Conservation (phyloP, 2,329 filamentous ascomycete species). For the Penicillium glabrum region DNA sequence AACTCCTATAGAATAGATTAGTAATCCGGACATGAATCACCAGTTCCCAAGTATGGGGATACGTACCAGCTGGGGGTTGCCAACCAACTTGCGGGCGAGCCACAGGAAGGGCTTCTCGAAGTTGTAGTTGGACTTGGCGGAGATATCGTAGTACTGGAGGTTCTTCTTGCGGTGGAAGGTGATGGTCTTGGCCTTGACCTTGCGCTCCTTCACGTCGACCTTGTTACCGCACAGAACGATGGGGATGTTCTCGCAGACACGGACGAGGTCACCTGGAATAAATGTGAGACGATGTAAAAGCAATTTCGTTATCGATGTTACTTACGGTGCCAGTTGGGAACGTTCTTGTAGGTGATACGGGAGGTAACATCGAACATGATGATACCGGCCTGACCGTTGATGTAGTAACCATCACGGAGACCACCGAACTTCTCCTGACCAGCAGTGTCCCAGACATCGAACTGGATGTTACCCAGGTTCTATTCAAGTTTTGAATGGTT, state of each 20-base stretch:
- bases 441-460: slow-evolving; percentile 99
- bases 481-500: slow-evolving; percentile 35
- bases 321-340: slow-evolving; percentile 99
- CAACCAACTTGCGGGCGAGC: slow-evolving; percentile 97
- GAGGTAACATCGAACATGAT: slow-evolving; percentile 99
- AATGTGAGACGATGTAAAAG: not conserved
- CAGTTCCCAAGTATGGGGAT: slow-evolving; percentile 15
- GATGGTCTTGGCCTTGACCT: slow-evolving; percentile 99
- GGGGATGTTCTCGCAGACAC: slow-evolving; percentile 98
- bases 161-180: slow-evolving; percentile 99
- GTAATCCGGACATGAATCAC: slow-evolving; percentile 15
- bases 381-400: slow-evolving; percentile 99
- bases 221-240: slow-evolving; percentile 99
- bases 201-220: slow-evolving; percentile 99
- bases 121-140: slow-evolving; percentile 99
- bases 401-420: slow-evolving; percentile 99
- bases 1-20: slow-evolving; percentile 68
- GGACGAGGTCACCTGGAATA: slow-evolving; percentile 82
- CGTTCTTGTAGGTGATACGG: slow-evolving; percentile 99
- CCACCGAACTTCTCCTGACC: slow-evolving; percentile 99
- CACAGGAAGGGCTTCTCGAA: slow-evolving; percentile 99
- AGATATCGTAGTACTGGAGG: slow-evolving; percentile 99
- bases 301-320: slow-evolving; percentile 27
- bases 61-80: slow-evolving; percentile 81
- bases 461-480: slow-evolving; percentile 96